Evolutionary conservation across 2,329 filamentous ascomycete genomes (phyloP).

Genomic region (Aureobasidium melanogenum): DNA sequence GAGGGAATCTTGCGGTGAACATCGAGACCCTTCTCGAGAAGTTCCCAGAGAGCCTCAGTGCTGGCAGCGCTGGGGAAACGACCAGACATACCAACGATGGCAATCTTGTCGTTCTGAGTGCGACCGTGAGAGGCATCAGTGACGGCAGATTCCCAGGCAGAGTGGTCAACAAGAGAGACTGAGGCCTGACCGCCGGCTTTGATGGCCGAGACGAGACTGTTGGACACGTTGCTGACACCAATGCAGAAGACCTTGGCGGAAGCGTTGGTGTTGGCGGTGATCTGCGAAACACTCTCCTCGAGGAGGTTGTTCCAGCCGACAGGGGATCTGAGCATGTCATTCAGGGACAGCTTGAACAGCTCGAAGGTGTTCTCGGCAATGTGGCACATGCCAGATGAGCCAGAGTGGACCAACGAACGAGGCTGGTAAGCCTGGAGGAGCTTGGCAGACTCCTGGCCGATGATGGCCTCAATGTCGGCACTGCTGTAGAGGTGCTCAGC

Average conservation of each 20-base stretch:
- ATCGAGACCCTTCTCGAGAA: slow-evolving; percentile 65
- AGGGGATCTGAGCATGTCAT: slow-evolving; percentile 38
- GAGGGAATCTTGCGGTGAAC: slow-evolving; percentile 59
- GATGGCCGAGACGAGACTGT: slow-evolving; percentile 46
- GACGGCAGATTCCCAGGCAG: slow-evolving; percentile 31
- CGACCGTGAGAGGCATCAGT: slow-evolving; percentile 30
- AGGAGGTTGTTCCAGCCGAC: slow-evolving; percentile 43
- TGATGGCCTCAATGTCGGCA: slow-evolving; percentile 43
- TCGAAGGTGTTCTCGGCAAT: slow-evolving; percentile 37
- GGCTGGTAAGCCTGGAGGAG: slow-evolving; percentile 35
- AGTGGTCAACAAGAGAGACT: slow-evolving; percentile 36
- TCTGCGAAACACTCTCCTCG: slow-evolving; percentile 38
- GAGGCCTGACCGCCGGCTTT: slow-evolving; percentile 41
- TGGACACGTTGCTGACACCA: slow-evolving; percentile 45
- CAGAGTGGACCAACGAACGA: slow-evolving; percentile 37
- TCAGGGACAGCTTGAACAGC: slow-evolving; percentile 34
- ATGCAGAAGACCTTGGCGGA: slow-evolving; percentile 40
- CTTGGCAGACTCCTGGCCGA: slow-evolving; percentile 32
- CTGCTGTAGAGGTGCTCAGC: slow-evolving; percentile 46
- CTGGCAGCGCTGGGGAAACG: slow-evolving; percentile 66
- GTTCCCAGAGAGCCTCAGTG: slow-evolving; percentile 64
- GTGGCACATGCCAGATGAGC: slow-evolving; percentile 37
- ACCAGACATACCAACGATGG: slow-evolving; percentile 76
- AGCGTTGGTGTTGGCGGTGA: slow-evolving; percentile 32
- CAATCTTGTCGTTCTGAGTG: slow-evolving; percentile 59